These are phyloP conservation scores for Saturnispora saitoi DNA, from an alignment of 805 yeast genomes.

Conservation along the genomic window DNA sequence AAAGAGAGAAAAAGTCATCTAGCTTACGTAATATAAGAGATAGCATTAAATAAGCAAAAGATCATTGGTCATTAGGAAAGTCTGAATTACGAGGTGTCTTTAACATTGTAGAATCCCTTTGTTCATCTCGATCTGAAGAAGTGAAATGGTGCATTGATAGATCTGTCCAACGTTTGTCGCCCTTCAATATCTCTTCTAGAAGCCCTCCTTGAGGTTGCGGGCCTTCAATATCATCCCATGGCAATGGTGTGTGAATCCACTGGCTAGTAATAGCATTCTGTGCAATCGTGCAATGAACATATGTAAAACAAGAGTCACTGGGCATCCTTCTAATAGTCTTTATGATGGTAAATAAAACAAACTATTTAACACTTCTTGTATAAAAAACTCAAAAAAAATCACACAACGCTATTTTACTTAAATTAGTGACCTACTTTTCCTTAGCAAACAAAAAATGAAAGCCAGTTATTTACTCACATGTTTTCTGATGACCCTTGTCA, in stretches of 20 bases:
- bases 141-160: background rate
- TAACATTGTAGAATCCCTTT: background rate
- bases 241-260: background rate
- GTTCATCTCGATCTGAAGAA: background rate
- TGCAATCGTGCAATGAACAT: background rate
- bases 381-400: background rate
- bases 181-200: background rate
- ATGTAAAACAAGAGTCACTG: background rate
- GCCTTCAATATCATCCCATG: constrained; percentile 6
- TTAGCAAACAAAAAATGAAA: background rate
- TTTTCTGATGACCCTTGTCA: background rate
- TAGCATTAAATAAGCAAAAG: background rate
- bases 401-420: background rate
- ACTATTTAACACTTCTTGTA: no score
- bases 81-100: background rate
- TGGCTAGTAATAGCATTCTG: background rate
- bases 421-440: background rate
- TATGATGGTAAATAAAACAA: background rate
- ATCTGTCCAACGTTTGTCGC: background rate
- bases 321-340: background rate
- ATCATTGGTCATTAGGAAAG: background rate
- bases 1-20: background rate
- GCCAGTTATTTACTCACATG: background rate
- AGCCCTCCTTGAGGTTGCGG: background rate
- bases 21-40: background rate